Conservation (phyloP, 75 land plant genomes). For the Selaginella moellendorffii region DNA sequence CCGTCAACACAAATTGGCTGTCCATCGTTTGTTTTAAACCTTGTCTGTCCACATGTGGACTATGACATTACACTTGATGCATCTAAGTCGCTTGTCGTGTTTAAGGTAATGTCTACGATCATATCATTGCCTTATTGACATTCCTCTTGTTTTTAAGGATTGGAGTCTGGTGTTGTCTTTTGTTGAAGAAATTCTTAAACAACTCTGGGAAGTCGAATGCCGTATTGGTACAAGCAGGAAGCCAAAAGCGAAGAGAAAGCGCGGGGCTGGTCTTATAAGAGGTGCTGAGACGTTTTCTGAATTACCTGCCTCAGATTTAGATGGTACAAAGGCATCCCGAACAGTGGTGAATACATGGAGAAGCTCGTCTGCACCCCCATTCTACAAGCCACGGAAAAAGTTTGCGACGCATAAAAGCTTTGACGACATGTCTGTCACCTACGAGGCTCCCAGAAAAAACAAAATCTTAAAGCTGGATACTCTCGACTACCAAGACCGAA, state of each 20-base stretch:
- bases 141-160: slow-evolving; percentile 31
- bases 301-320: background rate
- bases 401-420: slow-evolving; percentile 14
- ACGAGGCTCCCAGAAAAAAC: too few species aligned
- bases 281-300: too few species aligned
- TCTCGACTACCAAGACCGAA: background rate
- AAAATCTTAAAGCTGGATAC: too few species aligned
- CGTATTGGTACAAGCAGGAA: background rate
- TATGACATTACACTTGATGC: slow-evolving; percentile 81
- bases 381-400: slow-evolving; percentile 23
- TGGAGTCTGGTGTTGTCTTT: slow-evolving; percentile 54
- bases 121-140: background rate
- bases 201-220: slow-evolving; percentile 36
- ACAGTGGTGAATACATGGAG: slow-evolving; percentile 5
- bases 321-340: background rate
- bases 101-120: slow-evolving; percentile 51
- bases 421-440: too few species aligned
- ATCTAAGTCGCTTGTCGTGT: slow-evolving; percentile 63
- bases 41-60: slow-evolving; percentile 42
- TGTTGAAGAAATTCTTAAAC: slow-evolving; percentile 35
- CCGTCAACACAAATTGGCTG: slow-evolving; percentile 11
- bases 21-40: slow-evolving; percentile 55
- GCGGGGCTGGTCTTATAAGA: background rate
- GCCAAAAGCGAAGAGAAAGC: slow-evolving; percentile 1
- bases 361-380: slow-evolving; percentile 72